These are phyloP conservation scores for Limonium bicolor DNA, from an alignment of 148 eudicot species.

Conservation along the genomic window DNA sequence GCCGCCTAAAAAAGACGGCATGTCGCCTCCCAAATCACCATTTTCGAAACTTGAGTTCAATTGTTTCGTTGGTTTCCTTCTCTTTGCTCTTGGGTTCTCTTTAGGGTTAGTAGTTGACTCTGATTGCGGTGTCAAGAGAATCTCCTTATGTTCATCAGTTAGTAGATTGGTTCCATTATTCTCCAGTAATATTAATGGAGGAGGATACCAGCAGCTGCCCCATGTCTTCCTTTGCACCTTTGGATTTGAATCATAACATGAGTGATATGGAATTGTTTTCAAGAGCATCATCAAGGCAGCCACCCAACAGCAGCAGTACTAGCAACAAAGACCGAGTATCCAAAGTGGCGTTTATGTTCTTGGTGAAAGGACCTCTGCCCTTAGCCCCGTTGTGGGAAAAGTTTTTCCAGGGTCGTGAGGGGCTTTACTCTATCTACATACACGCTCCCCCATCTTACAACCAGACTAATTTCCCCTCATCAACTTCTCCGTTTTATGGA, in stretches of 20 bases:
- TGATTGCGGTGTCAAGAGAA: conserved; percentile 16
- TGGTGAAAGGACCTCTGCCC: conserved; percentile 53
- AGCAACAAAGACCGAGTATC: conserved; percentile 10
- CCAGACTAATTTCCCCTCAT: conserved; percentile 14
- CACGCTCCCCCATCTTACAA: conserved; percentile 53
- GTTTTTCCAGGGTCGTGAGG: conserved; percentile 50
- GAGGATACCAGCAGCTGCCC: neutral
- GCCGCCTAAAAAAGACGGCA: too few relatives aligned
- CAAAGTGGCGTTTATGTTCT: conserved; percentile 77
- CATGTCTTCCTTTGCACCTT: neutral
- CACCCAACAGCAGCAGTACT: too few relatives aligned
- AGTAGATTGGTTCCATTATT: too few relatives aligned
- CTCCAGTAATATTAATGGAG: neutral
- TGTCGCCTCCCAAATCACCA: too few relatives aligned
- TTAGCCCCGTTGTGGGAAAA: conserved; percentile 59
- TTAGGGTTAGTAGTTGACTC: conserved; percentile 28
- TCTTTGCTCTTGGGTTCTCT: conserved; percentile 36
- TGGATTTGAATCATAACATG: conserved; percentile 27
- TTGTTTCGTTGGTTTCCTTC: too few relatives aligned
- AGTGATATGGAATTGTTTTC: conserved; percentile 38
- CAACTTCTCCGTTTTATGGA: conserved; percentile 34
- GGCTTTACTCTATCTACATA: conserved; percentile 41
- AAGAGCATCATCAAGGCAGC: conserved; percentile 32
- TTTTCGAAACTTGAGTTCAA: too few relatives aligned
- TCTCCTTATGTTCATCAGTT: conserved; percentile 8